These are phyloP conservation scores for Botrytis deweyae DNA, from an alignment of 2,329 filamentous ascomycete species.

Conservation along the genomic window DNA sequence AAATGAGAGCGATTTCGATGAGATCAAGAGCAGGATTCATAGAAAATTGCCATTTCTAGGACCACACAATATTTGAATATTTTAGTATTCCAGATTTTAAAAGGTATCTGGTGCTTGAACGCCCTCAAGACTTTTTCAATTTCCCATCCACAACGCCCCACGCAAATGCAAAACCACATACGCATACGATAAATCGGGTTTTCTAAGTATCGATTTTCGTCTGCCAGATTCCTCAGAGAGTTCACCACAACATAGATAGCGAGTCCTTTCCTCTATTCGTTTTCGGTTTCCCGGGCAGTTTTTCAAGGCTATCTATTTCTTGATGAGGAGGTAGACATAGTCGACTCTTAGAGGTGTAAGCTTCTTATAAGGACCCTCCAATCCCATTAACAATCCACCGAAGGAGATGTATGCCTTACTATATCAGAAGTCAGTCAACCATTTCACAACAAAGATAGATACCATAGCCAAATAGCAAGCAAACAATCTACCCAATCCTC, in stretches of 20 bases:
- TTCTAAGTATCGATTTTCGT: not conserved
- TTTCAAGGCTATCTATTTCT: slow-evolving; percentile 61
- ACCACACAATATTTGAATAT: slow-evolving; percentile 46
- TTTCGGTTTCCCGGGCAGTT: not conserved
- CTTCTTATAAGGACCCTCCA: slow-evolving; percentile 95
- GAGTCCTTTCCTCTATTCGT: not conserved
- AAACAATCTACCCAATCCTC: not conserved
- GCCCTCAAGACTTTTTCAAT: slow-evolving; percentile 26
- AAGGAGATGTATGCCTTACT: slow-evolving; percentile 96
- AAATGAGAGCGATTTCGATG: slow-evolving; percentile 75
- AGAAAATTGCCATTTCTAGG: slow-evolving; percentile 79
- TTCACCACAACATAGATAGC: slow-evolving; percentile 8
- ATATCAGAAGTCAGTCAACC: slow-evolving; percentile 26
- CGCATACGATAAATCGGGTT: slow-evolving; percentile 24
- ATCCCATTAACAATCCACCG: slow-evolving; percentile 83
- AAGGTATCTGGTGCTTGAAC: slow-evolving; percentile 23
- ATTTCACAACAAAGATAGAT: not conserved
- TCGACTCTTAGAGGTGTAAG: slow-evolving; percentile 89
- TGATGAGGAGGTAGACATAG: slow-evolving; percentile 88
- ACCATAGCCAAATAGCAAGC: not conserved
- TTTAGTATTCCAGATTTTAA: slow-evolving; percentile 8
- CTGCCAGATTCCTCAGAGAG: slow-evolving; percentile 1
- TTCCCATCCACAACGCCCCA: slow-evolving; percentile 32
- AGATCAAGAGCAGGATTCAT: slow-evolving; percentile 75
- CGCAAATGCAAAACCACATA: slow-evolving; percentile 29